Conservation (phyloP, 139 green algal species). For the Zygnema circumcarinatum region DNA sequence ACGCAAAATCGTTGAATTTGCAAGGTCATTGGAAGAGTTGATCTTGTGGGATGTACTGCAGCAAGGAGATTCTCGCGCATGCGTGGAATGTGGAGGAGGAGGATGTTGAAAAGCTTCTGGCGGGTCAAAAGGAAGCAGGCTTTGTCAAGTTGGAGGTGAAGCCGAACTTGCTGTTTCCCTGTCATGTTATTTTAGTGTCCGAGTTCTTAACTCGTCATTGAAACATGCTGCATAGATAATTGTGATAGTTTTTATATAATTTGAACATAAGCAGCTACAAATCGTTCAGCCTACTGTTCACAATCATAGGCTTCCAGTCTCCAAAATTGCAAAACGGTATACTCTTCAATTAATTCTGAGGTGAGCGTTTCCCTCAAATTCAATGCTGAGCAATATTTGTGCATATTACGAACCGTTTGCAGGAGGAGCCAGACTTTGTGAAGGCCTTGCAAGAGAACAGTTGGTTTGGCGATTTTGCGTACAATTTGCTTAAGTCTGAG, state of each 20-base stretch:
- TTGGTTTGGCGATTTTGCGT: conserved; percentile 41
- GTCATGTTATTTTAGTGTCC: neutral
- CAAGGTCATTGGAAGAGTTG: too few relatives aligned
- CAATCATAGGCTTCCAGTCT: too few relatives aligned
- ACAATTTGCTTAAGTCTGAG: conserved; percentile 11
- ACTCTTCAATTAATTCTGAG: too few relatives aligned
- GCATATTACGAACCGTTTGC: too few relatives aligned
- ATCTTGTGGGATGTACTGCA: neutral
- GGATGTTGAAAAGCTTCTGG: conserved; percentile 39
- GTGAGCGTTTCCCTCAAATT: too few relatives aligned
- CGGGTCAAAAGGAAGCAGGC: conserved; percentile 30
- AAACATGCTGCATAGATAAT: conserved; percentile 1
- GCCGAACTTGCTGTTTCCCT: neutral
- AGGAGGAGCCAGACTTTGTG: neutral
- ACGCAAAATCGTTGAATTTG: too few relatives aligned
- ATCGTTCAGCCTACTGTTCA: too few relatives aligned
- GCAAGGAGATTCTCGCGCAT: conserved; percentile 29
- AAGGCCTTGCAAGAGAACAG: conserved; percentile 11
- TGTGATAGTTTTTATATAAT: neutral
- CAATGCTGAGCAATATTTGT: too few relatives aligned
- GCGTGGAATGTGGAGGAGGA: conserved; percentile 50
- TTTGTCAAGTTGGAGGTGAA: conserved; percentile 41
- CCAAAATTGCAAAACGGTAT: too few relatives aligned
- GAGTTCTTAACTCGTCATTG: neutral
- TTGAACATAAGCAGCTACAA: neutral